These are phyloP conservation scores for Viola pubescens DNA, from an alignment of 441 rosid genomes.

Conservation along the genomic window DNA sequence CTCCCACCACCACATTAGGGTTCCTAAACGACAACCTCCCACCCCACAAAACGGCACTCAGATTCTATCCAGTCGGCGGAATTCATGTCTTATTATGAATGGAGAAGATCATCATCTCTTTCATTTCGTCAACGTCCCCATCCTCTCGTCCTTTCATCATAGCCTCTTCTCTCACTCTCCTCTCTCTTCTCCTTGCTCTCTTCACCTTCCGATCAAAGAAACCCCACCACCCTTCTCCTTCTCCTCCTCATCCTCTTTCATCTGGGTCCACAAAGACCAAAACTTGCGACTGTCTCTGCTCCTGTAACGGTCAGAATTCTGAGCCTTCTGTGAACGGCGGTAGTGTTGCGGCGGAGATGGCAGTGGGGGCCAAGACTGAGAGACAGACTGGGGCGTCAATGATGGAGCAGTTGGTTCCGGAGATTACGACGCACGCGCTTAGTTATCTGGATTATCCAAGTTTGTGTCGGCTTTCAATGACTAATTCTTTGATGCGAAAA, in stretches of 20 bases:
- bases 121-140: conserved; percentile 15
- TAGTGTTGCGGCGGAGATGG: conserved; percentile 24
- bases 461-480: conserved; percentile 91
- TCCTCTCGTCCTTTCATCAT: conserved; percentile 35
- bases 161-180: conserved; percentile 42
- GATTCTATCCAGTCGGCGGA: conserved; percentile 19
- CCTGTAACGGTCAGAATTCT: conserved; percentile 32
- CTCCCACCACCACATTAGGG: conserved; percentile 4
- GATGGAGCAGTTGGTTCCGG: conserved; percentile 99
- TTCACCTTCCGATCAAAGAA: conserved; percentile 29
- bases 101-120: conserved; percentile 41
- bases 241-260: background rate
- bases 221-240: conserved; percentile 15
- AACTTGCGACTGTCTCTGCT: conserved; percentile 26
- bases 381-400: conserved; percentile 70
- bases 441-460: conserved; percentile 96
- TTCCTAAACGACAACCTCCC: conserved; percentile 1
- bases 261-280: background rate
- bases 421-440: conserved; percentile 92
- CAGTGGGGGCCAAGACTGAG: conserved; percentile 25
- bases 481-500: conserved; percentile 90
- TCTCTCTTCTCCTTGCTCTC: conserved; percentile 35
- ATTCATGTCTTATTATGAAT: conserved; percentile 39
- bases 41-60: background rate
- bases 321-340: conserved; percentile 29